Conservation (phyloP, 2,329 filamentous ascomycete species). For the Teratosphaeria nubilosa region DNA sequence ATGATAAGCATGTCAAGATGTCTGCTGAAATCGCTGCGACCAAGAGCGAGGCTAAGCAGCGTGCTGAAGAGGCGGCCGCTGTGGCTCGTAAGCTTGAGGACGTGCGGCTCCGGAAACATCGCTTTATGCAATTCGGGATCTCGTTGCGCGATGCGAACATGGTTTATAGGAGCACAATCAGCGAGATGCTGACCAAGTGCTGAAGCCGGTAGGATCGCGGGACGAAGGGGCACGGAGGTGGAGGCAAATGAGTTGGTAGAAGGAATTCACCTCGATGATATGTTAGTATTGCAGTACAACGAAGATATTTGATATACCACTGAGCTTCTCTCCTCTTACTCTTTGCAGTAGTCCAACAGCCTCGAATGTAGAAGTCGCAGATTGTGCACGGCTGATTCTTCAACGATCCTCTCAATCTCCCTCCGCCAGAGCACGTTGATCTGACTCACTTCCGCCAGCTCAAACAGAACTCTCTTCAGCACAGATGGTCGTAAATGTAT, state of each 20-base stretch:
- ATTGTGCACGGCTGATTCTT: constrained; percentile 9
- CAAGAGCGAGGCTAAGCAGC: background rate
- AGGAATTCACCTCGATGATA: background rate
- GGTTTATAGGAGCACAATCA: background rate
- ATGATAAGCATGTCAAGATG: background rate
- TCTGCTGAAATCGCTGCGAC: background rate
- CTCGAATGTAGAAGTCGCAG: constrained; percentile 1
- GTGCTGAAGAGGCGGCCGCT: background rate
- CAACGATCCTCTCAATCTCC: constrained; percentile 26
- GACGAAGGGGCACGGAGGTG: background rate
- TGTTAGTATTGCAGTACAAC: background rate
- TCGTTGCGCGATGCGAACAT: background rate
- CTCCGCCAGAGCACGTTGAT: constrained; percentile 30
- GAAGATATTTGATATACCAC: background rate
- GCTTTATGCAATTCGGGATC: background rate
- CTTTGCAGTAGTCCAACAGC: background rate
- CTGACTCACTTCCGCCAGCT: constrained; percentile 13
- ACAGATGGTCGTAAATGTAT: constrained; percentile 12
- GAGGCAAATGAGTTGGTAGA: background rate
- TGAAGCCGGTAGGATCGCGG: background rate
- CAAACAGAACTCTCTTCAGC: constrained; percentile 20
- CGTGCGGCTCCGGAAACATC: background rate
- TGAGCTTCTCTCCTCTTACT: background rate
- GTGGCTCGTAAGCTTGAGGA: background rate
- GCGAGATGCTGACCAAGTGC: background rate